These are phyloP conservation scores for Fraxinus sp. DNA, from an alignment of 305 asterid species.

Conservation along the genomic window DNA sequence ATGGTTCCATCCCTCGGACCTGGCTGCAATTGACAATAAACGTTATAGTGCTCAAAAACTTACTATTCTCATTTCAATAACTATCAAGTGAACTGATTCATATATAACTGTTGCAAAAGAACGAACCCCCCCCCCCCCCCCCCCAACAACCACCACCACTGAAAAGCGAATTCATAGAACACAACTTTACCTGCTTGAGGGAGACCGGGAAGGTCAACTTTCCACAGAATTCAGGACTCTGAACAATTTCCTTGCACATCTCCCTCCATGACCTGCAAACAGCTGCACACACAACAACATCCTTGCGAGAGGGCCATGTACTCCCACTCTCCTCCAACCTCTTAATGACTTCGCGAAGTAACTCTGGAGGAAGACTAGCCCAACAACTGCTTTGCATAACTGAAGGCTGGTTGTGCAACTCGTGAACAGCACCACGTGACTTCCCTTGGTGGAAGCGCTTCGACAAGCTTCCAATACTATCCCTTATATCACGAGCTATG, in stretches of 20 bases:
- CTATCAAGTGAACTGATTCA: slow-evolving; percentile 3
- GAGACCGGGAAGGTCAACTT: slow-evolving; percentile 83
- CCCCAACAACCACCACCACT: no score
- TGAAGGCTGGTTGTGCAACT: slow-evolving; percentile 57
- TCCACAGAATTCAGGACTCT: slow-evolving; percentile 62
- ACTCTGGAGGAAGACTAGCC: slow-evolving; percentile 86
- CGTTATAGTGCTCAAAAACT: not conserved
- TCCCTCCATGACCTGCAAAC: slow-evolving; percentile 93
- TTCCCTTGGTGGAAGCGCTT: slow-evolving; percentile 58
- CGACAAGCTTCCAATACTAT: slow-evolving; percentile 77
- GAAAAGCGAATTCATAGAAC: slow-evolving; percentile 7
- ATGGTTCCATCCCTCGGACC: slow-evolving; percentile 82
- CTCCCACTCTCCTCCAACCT: slow-evolving; percentile 84
- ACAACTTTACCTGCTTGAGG: slow-evolving; percentile 66
- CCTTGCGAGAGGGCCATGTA: slow-evolving; percentile 82
- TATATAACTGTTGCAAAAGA: not conserved
- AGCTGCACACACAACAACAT: slow-evolving; percentile 77
- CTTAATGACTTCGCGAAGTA: slow-evolving; percentile 73
- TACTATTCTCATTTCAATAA: not conserved
- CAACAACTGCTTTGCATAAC: slow-evolving; percentile 79
- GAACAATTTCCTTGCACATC: slow-evolving; percentile 78
- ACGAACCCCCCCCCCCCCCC: not conserved
- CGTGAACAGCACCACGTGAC: slow-evolving; percentile 78
- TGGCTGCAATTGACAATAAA: slow-evolving; percentile 50
- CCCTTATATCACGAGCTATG: slow-evolving; percentile 83